A percentile compares a stretch with the other conserved stretches of the same genome.
These are phyloP conservation scores for Elsinoe batatas DNA, from an alignment of 2,329 filamentous ascomycete species.

Conservation along the genomic window DNA sequence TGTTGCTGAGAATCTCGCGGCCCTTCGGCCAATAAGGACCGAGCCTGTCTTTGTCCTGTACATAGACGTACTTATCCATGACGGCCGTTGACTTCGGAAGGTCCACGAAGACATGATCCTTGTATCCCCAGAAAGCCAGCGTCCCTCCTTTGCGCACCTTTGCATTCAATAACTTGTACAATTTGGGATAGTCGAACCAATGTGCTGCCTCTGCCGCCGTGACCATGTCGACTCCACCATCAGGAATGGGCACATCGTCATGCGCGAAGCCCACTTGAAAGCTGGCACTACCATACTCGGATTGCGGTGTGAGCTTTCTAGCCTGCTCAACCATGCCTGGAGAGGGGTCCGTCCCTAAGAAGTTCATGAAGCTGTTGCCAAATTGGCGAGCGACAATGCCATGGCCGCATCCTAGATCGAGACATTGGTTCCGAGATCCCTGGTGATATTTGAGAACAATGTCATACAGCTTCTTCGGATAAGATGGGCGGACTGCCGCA, in stretches of 20 bases:
- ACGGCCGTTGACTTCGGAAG: conserved; percentile 43
- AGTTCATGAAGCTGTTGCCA: conserved; percentile 41
- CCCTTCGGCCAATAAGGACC: conserved; percentile 54
- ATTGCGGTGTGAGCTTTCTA: conserved; percentile 18
- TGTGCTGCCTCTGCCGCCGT: conserved; percentile 50
- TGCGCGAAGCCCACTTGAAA: conserved; percentile 47
- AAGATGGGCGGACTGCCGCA: conserved; percentile 50
- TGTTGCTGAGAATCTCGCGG: conserved; percentile 43
- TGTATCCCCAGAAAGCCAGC: conserved; percentile 58
- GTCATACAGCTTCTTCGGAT: conserved; percentile 46
- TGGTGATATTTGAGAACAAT: conserved; percentile 47
- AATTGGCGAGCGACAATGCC: conserved; percentile 48
- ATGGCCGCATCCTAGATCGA: conserved; percentile 57
- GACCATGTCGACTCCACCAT: conserved; percentile 43
- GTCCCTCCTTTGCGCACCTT: conserved; percentile 47
- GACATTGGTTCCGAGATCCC: conserved; percentile 28
- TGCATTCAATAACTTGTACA: conserved; percentile 47
- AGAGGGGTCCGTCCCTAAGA: conserved; percentile 49
- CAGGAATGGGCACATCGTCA: conserved; percentile 37
- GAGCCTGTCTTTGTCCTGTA: conserved; percentile 38
- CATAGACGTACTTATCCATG: conserved; percentile 48
- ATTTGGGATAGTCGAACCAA: conserved; percentile 52
- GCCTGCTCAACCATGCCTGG: conserved; percentile 42
- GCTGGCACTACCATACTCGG: conserved; percentile 33
- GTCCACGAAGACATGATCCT: conserved; percentile 51